Conservation (phyloP, 1,284 basidiomycete genomes). For the Vanrija sp. region DNA sequence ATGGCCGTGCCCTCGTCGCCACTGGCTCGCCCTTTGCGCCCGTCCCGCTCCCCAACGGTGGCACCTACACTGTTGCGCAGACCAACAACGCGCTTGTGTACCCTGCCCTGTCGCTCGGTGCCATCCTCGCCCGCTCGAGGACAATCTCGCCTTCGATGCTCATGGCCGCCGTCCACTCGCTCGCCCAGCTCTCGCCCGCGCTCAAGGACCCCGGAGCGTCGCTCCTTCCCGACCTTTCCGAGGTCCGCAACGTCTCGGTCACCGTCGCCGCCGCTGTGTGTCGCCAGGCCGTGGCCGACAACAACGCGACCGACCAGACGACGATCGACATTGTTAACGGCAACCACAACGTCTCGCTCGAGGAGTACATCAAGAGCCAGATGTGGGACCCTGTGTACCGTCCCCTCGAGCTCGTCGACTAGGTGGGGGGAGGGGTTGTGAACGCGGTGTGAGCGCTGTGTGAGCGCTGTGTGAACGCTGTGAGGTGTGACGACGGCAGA, state of each 20-base stretch:
- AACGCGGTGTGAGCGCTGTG: too few species aligned
- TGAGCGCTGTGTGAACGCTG: too few species aligned
- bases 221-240: slow-evolving; percentile 58
- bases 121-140: slow-evolving; percentile 60
- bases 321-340: slow-evolving; percentile 41
- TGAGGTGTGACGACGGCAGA: too few species aligned
- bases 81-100: slow-evolving; percentile 66
- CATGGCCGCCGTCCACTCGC: slow-evolving; percentile 62
- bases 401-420: slow-evolving; percentile 41
- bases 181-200: slow-evolving; percentile 72
- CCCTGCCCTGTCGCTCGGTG: slow-evolving; percentile 71
- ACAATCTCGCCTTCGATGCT: slow-evolving; percentile 64
- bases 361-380: slow-evolving; percentile 42
- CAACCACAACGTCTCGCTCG: slow-evolving; percentile 30
- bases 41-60: slow-evolving; percentile 62
- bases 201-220: slow-evolving; percentile 60
- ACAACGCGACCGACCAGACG: slow-evolving; percentile 45
- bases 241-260: slow-evolving; percentile 58
- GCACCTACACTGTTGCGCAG: slow-evolving; percentile 39
- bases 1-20: slow-evolving; percentile 68
- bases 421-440: not conserved
- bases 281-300: slow-evolving; percentile 70
- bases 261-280: slow-evolving; percentile 66
- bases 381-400: slow-evolving; percentile 48
- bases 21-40: slow-evolving; percentile 78